phyloP scores from a whole-genome alignment of 371 early-diverging fungal species.

The Entomophthora muscae region DNA sequence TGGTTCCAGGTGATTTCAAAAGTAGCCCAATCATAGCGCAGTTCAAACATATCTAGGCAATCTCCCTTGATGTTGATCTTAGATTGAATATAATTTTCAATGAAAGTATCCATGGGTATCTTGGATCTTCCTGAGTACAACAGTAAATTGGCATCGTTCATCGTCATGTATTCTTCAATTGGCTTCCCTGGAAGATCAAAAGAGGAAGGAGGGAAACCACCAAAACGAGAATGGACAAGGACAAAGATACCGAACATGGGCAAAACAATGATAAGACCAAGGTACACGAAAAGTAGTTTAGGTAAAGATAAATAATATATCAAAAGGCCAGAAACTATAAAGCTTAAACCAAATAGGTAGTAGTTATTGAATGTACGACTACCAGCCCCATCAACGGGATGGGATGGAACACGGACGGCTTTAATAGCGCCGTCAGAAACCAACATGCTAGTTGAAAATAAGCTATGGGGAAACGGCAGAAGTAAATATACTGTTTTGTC shows the following conservation, averaged over 20 bases:
- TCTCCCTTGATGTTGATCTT: conserved; percentile 85
- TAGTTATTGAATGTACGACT: conserved; percentile 51
- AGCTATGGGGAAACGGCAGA: too few species aligned
- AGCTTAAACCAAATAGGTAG: conserved; percentile 25
- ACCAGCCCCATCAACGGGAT: conserved; percentile 61
- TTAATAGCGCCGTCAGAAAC: neutral
- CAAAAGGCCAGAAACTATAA: conserved; percentile 37
- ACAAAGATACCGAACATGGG: conserved; percentile 44
- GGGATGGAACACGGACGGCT: conserved; percentile 16
- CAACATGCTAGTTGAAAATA: too few species aligned
- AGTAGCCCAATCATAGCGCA: conserved; percentile 83
- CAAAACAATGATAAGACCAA: conserved; percentile 30
- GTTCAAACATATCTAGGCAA: conserved; percentile 70
- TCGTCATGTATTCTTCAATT: conserved; percentile 68
- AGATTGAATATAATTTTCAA: conserved; percentile 87
- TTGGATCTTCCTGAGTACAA: conserved; percentile 57
- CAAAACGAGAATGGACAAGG: conserved; percentile 39
- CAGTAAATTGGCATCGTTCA: conserved; percentile 61
- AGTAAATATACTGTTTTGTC: too few species aligned
- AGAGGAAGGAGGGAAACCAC: conserved; percentile 44
- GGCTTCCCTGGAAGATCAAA: conserved; percentile 57
- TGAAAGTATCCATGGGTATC: conserved; percentile 92
- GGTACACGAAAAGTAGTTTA: conserved; percentile 31
- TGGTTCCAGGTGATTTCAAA: conserved; percentile 73
- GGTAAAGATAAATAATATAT: conserved; percentile 35